These are phyloP conservation scores for Pulveroboletus frians DNA, from an alignment of 768 basidiomycete species.

Conservation along the genomic window DNA sequence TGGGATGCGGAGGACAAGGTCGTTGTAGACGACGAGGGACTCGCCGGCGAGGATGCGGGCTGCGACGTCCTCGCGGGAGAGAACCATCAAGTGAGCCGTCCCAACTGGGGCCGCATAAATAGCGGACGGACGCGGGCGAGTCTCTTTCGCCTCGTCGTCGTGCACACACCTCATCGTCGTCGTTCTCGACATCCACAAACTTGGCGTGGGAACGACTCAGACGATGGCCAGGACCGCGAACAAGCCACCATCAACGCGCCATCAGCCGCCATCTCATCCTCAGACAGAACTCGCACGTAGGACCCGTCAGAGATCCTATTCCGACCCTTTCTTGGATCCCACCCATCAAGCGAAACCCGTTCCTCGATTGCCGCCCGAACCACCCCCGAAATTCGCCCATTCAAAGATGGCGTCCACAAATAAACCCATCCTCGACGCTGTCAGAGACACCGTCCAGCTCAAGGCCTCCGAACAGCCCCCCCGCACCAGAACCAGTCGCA, in stretches of 20 bases:
- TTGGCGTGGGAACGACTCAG: conserved; percentile 23
- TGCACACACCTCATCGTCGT: not conserved
- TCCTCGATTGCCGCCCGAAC: conserved; percentile 41
- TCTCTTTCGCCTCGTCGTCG: conserved; percentile 7
- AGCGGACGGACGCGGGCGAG: conserved; percentile 5
- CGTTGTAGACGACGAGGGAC: conserved; percentile 66
- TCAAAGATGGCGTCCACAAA: conserved; percentile 24
- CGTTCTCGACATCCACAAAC: conserved; percentile 10
- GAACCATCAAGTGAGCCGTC: no score
- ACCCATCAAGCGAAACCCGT: conserved; percentile 24
- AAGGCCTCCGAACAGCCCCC: conserved; percentile 40
- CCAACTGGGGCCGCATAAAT: conserved; percentile 26
- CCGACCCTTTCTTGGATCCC: conserved; percentile 52
- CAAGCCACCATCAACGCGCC: conserved; percentile 27
- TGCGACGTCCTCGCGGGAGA: conserved; percentile 58
- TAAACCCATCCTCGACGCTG: conserved; percentile 53
- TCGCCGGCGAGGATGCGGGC: conserved; percentile 71
- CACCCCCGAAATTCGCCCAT: conserved; percentile 27
- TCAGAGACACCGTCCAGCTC: conserved; percentile 64
- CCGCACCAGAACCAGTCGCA: conserved; percentile 48
- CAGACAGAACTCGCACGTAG: conserved; percentile 24
- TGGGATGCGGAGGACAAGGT: conserved; percentile 60
- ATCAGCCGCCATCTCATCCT: conserved; percentile 9
- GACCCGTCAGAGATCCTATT: conserved; percentile 41
- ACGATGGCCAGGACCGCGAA: conserved; percentile 17